Evolutionary conservation across 768 basidiomycete genomes (phyloP).

Genomic region (Phlegmacium glaucopus): DNA sequence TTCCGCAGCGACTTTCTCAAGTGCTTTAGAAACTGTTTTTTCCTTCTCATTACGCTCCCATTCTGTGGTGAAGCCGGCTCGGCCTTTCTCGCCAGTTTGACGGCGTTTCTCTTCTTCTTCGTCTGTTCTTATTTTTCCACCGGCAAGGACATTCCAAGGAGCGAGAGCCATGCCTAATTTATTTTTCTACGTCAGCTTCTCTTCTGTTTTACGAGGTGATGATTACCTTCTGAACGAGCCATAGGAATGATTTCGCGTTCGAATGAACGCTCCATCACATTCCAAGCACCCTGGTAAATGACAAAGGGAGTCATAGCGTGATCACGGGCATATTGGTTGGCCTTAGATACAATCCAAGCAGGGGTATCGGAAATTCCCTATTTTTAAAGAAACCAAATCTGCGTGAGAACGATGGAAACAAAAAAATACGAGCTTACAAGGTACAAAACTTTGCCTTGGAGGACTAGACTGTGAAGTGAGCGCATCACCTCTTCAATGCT

Average conservation of each 20-base stretch:
- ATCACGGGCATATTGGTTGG: slow-evolving; percentile 46
- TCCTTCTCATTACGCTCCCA: slow-evolving; percentile 50
- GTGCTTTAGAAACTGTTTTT: slow-evolving; percentile 35
- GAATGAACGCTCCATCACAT: slow-evolving; percentile 38
- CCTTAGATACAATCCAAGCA: slow-evolving; percentile 38
- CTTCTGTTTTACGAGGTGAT: slow-evolving; percentile 21
- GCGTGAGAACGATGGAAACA: not conserved
- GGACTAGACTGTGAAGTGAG: no score
- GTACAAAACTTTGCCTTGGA: slow-evolving; percentile 51
- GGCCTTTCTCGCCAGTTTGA: no score
- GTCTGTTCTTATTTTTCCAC: no score
- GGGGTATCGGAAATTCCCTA: slow-evolving; percentile 48
- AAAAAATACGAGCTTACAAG: slow-evolving; percentile 17
- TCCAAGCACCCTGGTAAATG: slow-evolving; percentile 48
- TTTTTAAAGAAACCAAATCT: slow-evolving; percentile 31
- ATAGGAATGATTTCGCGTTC: slow-evolving; percentile 53
- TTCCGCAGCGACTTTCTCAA: slow-evolving; percentile 49
- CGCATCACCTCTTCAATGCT: no score
- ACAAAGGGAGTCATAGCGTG: slow-evolving; percentile 47
- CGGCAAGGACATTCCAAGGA: no score
- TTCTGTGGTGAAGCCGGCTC: slow-evolving; percentile 19
- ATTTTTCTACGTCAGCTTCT: slow-evolving; percentile 34
- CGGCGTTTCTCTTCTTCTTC: no score
- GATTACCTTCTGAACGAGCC: slow-evolving; percentile 38
- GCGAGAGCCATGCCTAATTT: no score